phyloP scores from a whole-genome alignment of 2,329 filamentous ascomycete species.

The Sclerotinia minor region DNA sequence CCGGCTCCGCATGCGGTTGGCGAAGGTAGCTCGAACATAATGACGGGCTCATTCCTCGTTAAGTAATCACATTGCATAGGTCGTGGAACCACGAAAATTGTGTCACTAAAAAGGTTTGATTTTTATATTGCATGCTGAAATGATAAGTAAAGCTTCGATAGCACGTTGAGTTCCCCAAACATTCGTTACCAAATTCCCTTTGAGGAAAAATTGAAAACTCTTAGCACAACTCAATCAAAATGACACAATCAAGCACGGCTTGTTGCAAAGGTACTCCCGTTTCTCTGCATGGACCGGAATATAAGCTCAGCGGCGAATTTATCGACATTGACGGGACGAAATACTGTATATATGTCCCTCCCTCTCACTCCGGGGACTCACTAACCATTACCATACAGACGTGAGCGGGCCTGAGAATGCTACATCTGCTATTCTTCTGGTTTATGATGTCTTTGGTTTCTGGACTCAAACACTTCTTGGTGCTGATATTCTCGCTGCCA shows the following conservation, averaged over 20 bases:
- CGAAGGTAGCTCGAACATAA: not conserved
- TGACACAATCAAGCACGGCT: conserved; percentile 18
- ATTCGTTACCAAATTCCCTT: not conserved
- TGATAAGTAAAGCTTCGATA: not conserved
- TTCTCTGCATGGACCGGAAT: conserved; percentile 1
- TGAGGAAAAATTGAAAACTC: not conserved
- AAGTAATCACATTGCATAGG: conserved; percentile 12
- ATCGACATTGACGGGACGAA: not conserved
- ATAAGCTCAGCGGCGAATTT: conserved; percentile 5
- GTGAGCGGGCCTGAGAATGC: conserved; percentile 48
- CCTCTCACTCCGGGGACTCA: no score
- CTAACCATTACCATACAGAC: conserved; percentile 40
- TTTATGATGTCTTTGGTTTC: conserved; percentile 69
- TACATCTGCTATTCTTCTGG: conserved; percentile 58
- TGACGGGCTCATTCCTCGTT: not conserved
- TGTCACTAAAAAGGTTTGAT: not conserved
- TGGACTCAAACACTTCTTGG: conserved; percentile 68
- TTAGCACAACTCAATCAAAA: not conserved
- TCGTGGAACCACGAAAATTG: not conserved
- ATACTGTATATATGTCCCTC: not conserved
- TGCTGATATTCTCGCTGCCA: conserved; percentile 60
- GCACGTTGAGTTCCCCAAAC: not conserved
- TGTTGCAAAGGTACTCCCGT: conserved; percentile 17
- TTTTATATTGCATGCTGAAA: not conserved
- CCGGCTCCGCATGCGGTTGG: not conserved